Evolutionary conservation across 2,329 filamentous ascomycete species (phyloP).

Genomic region (Ceratocystis albifundus): DNA sequence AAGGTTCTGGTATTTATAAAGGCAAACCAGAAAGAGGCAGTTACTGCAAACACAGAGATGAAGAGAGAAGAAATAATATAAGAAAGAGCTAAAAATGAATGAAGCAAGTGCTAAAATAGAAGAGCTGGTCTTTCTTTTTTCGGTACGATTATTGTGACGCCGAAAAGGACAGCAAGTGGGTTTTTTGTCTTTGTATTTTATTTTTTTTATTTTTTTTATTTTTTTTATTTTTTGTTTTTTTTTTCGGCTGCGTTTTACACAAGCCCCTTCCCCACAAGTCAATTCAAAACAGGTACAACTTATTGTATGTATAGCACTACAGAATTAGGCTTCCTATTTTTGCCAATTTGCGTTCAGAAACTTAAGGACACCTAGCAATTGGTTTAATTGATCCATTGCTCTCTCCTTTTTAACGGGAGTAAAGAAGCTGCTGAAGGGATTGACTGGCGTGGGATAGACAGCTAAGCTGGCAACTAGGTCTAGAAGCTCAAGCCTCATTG

Average conservation of each 20-base stretch:
- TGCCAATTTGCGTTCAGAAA: too few relatives aligned
- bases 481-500: too few relatives aligned
- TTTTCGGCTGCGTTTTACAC: background rate
- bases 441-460: too few relatives aligned
- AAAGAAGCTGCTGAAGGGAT: too few relatives aligned
- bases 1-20: background rate
- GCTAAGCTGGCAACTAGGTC: too few relatives aligned
- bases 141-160: background rate
- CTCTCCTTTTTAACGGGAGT: too few relatives aligned
- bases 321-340: too few relatives aligned
- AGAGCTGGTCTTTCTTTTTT: constrained; percentile 3
- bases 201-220: too few relatives aligned
- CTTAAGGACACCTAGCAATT: background rate
- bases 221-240: too few relatives aligned
- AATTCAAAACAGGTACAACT: too few relatives aligned
- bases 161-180: constrained; percentile 25
- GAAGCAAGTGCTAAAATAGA: constrained; percentile 6
- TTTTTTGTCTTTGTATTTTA: background rate
- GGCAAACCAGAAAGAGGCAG: background rate
- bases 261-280: background rate
- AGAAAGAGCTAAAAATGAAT: background rate
- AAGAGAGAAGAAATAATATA: background rate
- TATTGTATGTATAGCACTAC: too few relatives aligned
- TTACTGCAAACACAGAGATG: background rate
- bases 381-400: background rate